A percentile compares a stretch with the other conserved stretches of the same genome.
These are phyloP conservation scores for Cercis canadensis DNA, from an alignment of 306 rosid genomes.

Conservation along the genomic window DNA sequence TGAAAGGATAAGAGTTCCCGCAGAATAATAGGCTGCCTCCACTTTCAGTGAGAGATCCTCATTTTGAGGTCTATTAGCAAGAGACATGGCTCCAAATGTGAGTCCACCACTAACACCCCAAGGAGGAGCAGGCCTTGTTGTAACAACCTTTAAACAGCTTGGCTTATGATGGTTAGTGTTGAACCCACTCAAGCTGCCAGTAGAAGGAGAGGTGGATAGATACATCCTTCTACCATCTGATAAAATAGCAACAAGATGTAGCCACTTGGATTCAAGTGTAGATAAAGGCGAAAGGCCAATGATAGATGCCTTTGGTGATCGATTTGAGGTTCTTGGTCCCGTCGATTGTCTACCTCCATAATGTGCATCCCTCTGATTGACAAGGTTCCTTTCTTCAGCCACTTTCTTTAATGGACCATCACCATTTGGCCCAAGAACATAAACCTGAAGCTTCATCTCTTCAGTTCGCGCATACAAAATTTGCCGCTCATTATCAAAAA, in stretches of 20 bases:
- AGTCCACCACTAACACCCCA: conserved; percentile 90
- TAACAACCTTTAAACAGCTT: conserved; percentile 85
- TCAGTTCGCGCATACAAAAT: conserved; percentile 86
- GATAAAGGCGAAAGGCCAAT: conserved; percentile 90
- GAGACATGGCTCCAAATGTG: conserved; percentile 85
- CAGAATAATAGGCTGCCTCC: conserved; percentile 89
- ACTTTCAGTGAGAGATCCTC: conserved; percentile 90
- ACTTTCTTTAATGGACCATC: conserved; percentile 91
- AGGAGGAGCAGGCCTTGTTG: conserved; percentile 98
- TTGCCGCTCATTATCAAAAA: conserved; percentile 87
- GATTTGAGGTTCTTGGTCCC: conserved; percentile 75
- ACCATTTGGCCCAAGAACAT: conserved; percentile 76
- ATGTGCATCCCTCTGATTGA: conserved; percentile 74
- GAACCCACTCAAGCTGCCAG: conserved; percentile 81
- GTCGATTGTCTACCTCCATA: conserved; percentile 81
- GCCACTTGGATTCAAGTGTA: conserved; percentile 84
- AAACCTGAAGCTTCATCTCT: conserved; percentile 96
- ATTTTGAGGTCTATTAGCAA: conserved; percentile 81
- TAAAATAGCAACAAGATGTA: conserved; percentile 90
- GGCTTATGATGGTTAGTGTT: conserved; percentile 72
- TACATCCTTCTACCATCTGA: conserved; percentile 98
- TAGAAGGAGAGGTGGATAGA: conserved; percentile 89
- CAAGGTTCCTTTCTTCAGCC: conserved; percentile 92
- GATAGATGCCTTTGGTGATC: conserved; percentile 76
- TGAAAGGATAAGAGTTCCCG: conserved; percentile 92